Evolutionary conservation across 371 early-diverging fungal genomes (phyloP).

Genomic region (Actinomortierella ambigua): DNA sequence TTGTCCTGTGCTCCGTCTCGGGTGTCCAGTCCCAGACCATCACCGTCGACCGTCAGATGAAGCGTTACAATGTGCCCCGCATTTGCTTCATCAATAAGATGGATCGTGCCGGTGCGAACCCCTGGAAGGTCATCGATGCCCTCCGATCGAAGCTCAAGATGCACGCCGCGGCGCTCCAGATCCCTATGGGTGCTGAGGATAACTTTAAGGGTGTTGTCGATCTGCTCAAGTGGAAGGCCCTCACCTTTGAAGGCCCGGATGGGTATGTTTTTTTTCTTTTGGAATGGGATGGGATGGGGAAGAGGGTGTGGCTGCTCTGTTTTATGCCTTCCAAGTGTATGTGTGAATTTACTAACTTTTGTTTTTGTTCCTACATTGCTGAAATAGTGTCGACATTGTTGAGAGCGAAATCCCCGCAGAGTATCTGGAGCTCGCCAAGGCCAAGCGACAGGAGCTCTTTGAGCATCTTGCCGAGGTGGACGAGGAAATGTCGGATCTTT

Average conservation of each 20-base stretch:
- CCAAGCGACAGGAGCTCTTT: constrained; percentile 81
- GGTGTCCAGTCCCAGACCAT: constrained; percentile 95
- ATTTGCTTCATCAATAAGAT: constrained; percentile 91
- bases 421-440: constrained; percentile 69
- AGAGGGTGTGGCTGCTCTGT: too few species aligned
- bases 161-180: constrained; percentile 90
- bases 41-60: constrained; percentile 96
- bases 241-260: constrained; percentile 87
- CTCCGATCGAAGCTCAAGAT: constrained; percentile 88
- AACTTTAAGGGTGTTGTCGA: constrained; percentile 94
- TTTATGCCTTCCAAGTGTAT: too few species aligned
- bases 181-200: constrained; percentile 93
- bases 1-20: constrained; percentile 85
- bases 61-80: constrained; percentile 87
- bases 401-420: constrained; percentile 82
- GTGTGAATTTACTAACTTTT: not conserved
- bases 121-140: constrained; percentile 90
- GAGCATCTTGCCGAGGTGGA: constrained; percentile 87
- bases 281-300: too few species aligned
- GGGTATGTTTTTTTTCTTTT: constrained; percentile 60
- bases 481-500: constrained; percentile 86
- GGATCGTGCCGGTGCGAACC: constrained; percentile 95
- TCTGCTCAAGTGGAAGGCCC: constrained; percentile 84
- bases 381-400: constrained; percentile 63
- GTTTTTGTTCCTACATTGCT: not conserved